Evolutionary conservation across 805 yeast genomes (phyloP).

Genomic region (Hanseniaspora osmophila): DNA sequence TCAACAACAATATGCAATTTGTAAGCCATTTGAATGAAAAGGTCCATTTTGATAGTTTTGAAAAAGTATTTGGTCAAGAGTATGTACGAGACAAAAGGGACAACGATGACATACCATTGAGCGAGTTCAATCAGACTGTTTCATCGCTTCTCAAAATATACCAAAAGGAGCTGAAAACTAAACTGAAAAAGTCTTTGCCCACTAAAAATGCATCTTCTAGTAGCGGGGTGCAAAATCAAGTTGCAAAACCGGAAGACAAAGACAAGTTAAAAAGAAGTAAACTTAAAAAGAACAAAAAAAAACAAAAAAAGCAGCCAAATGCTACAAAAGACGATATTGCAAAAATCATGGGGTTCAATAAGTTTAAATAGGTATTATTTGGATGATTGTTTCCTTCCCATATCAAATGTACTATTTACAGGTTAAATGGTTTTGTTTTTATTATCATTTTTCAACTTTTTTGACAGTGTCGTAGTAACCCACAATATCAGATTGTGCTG

Average conservation of each 20-base stretch:
- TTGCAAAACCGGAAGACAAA: constrained; percentile 19
- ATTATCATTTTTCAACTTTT: constrained; percentile 25
- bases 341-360: constrained; percentile 44
- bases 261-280: constrained; percentile 17
- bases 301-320: constrained; percentile 3
- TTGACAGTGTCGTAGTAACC: constrained; percentile 57
- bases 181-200: background rate
- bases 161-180: constrained; percentile 13
- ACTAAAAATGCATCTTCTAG: too few relatives aligned
- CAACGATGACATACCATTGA: constrained; percentile 30
- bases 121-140: constrained; percentile 32
- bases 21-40: constrained; percentile 74
- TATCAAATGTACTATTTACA: too few relatives aligned
- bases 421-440: too few relatives aligned
- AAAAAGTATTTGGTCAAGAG: constrained; percentile 20
- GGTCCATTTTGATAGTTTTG: constrained; percentile 41
- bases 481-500: constrained; percentile 27
- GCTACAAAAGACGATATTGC: constrained; percentile 17
- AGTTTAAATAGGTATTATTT: constrained; percentile 27
- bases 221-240: too few relatives aligned
- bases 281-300: constrained; percentile 6
- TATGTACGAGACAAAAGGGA: constrained; percentile 19
- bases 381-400: too few relatives aligned
- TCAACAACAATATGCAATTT: constrained; percentile 67
- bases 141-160: constrained; percentile 1